A percentile compares a stretch with the other conserved stretches of the same genome.
phyloP scores from a whole-genome alignment of 495 filamentous ascomycete species.

The Xylaria sp. region DNA sequence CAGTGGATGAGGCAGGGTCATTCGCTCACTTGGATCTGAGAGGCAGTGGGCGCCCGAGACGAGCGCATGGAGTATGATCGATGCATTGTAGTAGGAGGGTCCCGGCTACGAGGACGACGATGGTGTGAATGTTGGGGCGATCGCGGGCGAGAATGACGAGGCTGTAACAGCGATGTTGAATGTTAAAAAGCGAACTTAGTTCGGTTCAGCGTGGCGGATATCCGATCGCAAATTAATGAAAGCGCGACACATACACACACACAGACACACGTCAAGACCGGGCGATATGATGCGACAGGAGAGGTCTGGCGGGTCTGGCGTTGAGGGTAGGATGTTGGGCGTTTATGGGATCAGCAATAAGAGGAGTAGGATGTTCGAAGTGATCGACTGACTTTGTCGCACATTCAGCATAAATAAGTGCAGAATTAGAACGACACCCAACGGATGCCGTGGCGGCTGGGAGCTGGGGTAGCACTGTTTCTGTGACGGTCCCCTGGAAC shows the following conservation, averaged over 20 bases:
- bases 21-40: constrained; percentile 54
- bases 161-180: not conserved
- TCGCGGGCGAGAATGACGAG: constrained; percentile 15
- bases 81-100: constrained; percentile 70
- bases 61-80: constrained; percentile 99
- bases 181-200: not conserved
- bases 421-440: constrained; percentile 4
- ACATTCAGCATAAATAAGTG: constrained; percentile 21
- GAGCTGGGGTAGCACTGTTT: constrained; percentile 9
- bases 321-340: not conserved
- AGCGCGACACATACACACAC: constrained; percentile 2
- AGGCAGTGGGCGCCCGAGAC: constrained; percentile 84
- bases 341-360: not conserved
- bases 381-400: constrained; percentile 21
- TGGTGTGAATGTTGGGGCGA: constrained; percentile 12
- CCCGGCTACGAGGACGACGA: not conserved
- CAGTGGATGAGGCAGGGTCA: not conserved
- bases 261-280: not conserved
- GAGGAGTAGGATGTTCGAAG: not conserved
- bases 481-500: not conserved
- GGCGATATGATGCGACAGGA: constrained; percentile 14
- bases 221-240: not conserved
- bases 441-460: constrained; percentile 21
- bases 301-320: not conserved
- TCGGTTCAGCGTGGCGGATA: not conserved